phyloP scores from a whole-genome alignment of 352 stramenopile genomes.

The Globisporangium paroecandrum region DNA sequence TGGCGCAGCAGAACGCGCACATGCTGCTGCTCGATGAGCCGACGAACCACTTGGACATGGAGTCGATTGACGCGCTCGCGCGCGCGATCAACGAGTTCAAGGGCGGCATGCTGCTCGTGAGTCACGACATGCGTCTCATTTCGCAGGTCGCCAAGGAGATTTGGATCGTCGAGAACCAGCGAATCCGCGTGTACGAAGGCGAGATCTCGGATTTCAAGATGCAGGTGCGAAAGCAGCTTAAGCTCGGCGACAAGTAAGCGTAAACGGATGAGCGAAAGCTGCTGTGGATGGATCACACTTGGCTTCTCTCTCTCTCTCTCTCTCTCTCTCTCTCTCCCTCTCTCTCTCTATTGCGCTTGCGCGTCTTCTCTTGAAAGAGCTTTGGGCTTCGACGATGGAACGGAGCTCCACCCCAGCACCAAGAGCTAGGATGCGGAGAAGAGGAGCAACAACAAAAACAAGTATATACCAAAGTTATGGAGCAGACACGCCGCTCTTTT shows the following conservation, averaged over 20 bases:
- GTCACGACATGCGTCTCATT: slow-evolving; percentile 99
- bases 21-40: slow-evolving; percentile 92
- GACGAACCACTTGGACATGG: slow-evolving; percentile 91
- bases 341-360: background rate
- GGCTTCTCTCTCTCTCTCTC: background rate
- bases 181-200: slow-evolving; percentile 94
- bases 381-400: background rate
- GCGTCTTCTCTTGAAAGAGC: background rate
- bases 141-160: slow-evolving; percentile 99
- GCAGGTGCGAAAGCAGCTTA: slow-evolving; percentile 21
- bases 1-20: slow-evolving; percentile 96
- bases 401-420: background rate
- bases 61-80: slow-evolving; percentile 97
- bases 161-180: slow-evolving; percentile 97
- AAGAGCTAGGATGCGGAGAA: background rate
- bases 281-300: background rate
- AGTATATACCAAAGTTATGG: slow-evolving; percentile 13
- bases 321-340: no score
- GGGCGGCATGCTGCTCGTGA: slow-evolving; percentile 97
- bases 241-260: slow-evolving; percentile 19
- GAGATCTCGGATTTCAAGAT: slow-evolving; percentile 99
- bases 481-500: slow-evolving; percentile 9
- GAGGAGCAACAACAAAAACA: background rate
- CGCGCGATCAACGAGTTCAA: slow-evolving; percentile 97
- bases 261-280: no score